Percentiles rank a stretch among this genome's conserved stretches.
phyloP scores from a whole-genome alignment of 176 grass and related monocot species.

The Rhynchospora tenuis region DNA sequence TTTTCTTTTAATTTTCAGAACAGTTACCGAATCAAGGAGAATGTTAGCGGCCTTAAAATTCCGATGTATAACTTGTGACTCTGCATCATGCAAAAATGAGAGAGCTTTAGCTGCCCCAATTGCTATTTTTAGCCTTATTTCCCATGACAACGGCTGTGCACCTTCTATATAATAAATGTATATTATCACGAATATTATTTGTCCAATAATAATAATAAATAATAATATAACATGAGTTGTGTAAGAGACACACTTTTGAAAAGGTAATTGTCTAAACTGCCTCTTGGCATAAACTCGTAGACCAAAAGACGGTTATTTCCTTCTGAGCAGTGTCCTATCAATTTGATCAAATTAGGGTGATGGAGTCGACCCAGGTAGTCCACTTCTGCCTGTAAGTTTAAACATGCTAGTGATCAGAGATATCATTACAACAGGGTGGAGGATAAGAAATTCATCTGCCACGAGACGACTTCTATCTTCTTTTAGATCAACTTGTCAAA shows the following conservation, averaged over 20 bases:
- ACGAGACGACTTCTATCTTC: background rate
- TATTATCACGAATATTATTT: background rate
- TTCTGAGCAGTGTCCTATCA: constrained; percentile 84
- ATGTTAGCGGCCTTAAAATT: constrained; percentile 97
- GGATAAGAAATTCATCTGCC: background rate
- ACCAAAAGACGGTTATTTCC: constrained; percentile 78
- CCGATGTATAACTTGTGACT: constrained; percentile 91
- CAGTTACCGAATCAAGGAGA: constrained; percentile 81
- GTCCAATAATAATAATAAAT: background rate
- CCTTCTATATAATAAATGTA: constrained; percentile 35
- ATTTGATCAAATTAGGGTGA: constrained; percentile 81
- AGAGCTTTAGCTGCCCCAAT: constrained; percentile 88
- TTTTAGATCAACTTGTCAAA: background rate
- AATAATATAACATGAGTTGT: background rate
- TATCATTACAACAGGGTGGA: constrained; percentile 14
- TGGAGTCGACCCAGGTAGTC: constrained; percentile 88
- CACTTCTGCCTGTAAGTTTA: constrained; percentile 70
- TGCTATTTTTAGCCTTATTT: constrained; percentile 88
- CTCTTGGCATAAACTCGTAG: constrained; percentile 83
- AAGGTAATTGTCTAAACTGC: constrained; percentile 92
- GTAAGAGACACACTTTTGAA: constrained; percentile 56
- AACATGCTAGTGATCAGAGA: constrained; percentile 3
- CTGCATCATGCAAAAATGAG: constrained; percentile 84
- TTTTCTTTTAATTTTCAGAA: background rate
- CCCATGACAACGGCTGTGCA: constrained; percentile 76